Evolutionary conservation across 2,329 filamentous ascomycete genomes (phyloP), one percentile per base, ranked within the genome.

Genomic region (Cordyceps militaris): DNA sequence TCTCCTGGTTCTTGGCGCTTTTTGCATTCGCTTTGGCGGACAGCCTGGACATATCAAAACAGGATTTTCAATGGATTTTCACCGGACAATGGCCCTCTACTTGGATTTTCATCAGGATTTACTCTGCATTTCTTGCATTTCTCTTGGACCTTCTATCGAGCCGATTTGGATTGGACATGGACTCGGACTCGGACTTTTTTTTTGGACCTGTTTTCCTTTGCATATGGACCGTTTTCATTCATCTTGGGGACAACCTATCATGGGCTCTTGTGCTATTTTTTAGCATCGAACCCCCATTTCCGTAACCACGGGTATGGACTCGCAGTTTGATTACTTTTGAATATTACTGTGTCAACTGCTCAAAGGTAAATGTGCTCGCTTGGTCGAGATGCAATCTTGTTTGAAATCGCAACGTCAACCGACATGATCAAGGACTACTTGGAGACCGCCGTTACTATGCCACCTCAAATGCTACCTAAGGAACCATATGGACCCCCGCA

Each of bases 271-370:
- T 23, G 36, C 50, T 32, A 13, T n/a, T 50, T n/a, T 50, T 19
- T 14, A 43, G 50, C 38, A 43, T 32, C 11, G 24, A 13, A 30
- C 36, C 30, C 5, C 14, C n/a, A 23, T 48, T 14, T 19, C 42
- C 43, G 30, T 56, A 7, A 38, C 42, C 32, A 56, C 53, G 53
- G 53, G 28, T 40, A 47, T 21, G 30, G 43, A 30, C 42, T 40
- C 28, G 53, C 53, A 56, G 53, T 56, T 23, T 56, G 53, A 56
- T 13, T 56, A 48, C 53, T 56, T 48, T n/a, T 56, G 53, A 56
- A 56, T 48, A 56, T 48, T 56, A 56, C 43, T 56, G 53, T 56
- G 38, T 56, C 53, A 56, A 36, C 53, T 56, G 53, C 43, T 30
- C 16, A 47, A 53, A 46, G 53, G 53, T 56, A 56, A 48, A 46